Base-by-base conservation (phyloP, 495 filamentous ascomycete species). In the Penicillium steckii region DNA sequence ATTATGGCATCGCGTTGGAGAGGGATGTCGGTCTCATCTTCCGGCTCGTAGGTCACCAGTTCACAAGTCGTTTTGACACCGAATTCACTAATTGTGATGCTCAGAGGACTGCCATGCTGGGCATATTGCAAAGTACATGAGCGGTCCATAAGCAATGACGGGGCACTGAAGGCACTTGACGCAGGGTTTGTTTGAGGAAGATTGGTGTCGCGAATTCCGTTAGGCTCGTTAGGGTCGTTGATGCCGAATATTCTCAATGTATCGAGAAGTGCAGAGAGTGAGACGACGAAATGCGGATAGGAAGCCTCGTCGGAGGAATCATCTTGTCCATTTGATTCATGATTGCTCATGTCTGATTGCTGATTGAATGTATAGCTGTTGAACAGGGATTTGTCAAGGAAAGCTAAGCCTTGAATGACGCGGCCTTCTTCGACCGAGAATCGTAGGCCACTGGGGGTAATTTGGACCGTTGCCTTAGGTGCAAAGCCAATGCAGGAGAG, bases 201-300 rank as follows among this genome's bases (percentile, higher is more conserved):
- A 45, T 78, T 78, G 46, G 79, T 71, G 52, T 79, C 55, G 23
- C 60, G 57, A 29, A 52, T 22, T 58, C 80, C 55, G 56, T 75
- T 81, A 23, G 78, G 71, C 46, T 82, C 78, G 27, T 77, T 71
- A n/a, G 81, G 64, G 57, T 96, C 90, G 38, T 84, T 84, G 52
- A 90, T 81, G 42, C 88, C 87, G 63, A 97, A 93, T 33, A 98
- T 96, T 60, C 96, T 92, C 23, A 98, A 78, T 8, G 91, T 96
- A 74, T 98, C 94, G 37, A 98, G 81, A 8, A 98, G 80, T 32
- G 93, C 88, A 1, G 87, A 78, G 32, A 98, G 79, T 9, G 90
- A 93, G 53, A 97, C 85, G 52, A 90, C 86, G 64, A 97, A 97
- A 68, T 46, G 74, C 69, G 60, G 74, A 46, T 71, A 69, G 7